Evolutionary conservation across 2,329 filamentous ascomycete genomes (phyloP).

Genomic region (Diaporthe caulivora): DNA sequence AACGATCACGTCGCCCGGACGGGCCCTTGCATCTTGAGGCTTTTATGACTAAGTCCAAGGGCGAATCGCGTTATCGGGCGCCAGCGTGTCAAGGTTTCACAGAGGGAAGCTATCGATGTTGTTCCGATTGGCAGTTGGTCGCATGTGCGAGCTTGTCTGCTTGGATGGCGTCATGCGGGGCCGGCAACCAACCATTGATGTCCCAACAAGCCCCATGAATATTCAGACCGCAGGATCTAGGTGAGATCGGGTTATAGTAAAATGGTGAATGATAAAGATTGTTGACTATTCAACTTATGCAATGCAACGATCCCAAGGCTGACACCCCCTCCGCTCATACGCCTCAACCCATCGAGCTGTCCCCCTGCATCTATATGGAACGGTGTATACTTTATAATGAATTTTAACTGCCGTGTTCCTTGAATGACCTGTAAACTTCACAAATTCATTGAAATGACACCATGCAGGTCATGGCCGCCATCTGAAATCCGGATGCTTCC

Average conservation of each 20-base stretch:
- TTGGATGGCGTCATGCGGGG: slow-evolving; percentile 16
- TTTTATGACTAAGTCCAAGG: slow-evolving; percentile 12
- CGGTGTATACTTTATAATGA: not conserved
- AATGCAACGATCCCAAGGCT: not conserved
- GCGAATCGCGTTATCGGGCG: slow-evolving; percentile 15
- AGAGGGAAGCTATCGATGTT: not conserved
- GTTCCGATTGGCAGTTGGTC: slow-evolving; percentile 13
- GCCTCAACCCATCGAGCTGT: no score
- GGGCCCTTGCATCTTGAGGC: slow-evolving; percentile 15
- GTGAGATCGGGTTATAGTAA: not conserved
- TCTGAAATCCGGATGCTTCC: slow-evolving; percentile 75
- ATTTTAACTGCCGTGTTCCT: no score
- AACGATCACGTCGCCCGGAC: slow-evolving; percentile 15
- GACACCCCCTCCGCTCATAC: no score
- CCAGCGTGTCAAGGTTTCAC: slow-evolving; percentile 3
- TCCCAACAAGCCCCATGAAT: not conserved
- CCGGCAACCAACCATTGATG: not conserved
- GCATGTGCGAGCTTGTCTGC: slow-evolving; percentile 14
- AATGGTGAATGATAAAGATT: not conserved
- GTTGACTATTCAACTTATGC: not conserved
- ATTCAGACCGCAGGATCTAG: slow-evolving; percentile 22
- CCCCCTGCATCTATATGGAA: not conserved
- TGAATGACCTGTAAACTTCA: no score
- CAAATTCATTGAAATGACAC: not conserved
- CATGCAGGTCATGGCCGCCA: slow-evolving; percentile 57